phyloP scores from a whole-genome alignment of 2,329 filamentous ascomycete genomes.

The Xylariaceae sp. region DNA sequence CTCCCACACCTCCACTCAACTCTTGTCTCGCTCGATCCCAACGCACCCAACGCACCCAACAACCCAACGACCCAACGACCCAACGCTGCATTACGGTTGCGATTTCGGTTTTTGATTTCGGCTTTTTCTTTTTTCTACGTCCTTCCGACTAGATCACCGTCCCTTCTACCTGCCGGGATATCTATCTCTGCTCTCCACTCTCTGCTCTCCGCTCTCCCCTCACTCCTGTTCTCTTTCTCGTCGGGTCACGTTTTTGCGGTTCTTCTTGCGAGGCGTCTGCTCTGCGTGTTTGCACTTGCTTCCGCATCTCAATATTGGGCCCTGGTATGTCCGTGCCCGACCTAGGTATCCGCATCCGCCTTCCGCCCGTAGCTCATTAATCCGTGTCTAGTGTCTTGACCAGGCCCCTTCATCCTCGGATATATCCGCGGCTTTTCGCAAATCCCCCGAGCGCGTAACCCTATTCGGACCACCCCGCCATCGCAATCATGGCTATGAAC shows the following conservation, averaged over 20 bases:
- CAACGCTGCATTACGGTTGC: not conserved
- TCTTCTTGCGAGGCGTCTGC: constrained; percentile 15
- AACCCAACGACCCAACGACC: not conserved
- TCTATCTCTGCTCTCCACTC: not conserved
- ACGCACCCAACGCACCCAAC: not conserved
- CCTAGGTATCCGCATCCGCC: not conserved
- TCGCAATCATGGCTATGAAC: constrained; percentile 51
- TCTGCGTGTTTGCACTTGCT: constrained; percentile 14
- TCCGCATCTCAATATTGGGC: constrained; percentile 8
- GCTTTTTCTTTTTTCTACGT: constrained; percentile 8
- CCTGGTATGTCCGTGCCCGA: constrained; percentile 12
- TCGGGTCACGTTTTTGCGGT: constrained; percentile 1
- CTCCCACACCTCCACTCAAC: not conserved
- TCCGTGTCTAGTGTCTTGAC: constrained; percentile 3
- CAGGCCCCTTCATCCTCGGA: constrained; percentile 4
- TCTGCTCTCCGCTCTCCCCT: not conserved
- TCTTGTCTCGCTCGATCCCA: too few species aligned
- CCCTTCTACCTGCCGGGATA: constrained; percentile 13
- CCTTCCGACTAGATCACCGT: constrained; percentile 6
- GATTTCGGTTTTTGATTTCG: constrained; percentile 3
- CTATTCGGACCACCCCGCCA: constrained; percentile 7
- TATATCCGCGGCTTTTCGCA: constrained; percentile 9
- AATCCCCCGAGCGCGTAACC: constrained; percentile 14
- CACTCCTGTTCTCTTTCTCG: constrained; percentile 13
- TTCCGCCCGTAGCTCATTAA: constrained; percentile 2